Evolutionary conservation across 1,284 basidiomycete species (phyloP), one percentile per base, ranked within the genome.

Genomic region (Laetiporus sulphureus): DNA sequence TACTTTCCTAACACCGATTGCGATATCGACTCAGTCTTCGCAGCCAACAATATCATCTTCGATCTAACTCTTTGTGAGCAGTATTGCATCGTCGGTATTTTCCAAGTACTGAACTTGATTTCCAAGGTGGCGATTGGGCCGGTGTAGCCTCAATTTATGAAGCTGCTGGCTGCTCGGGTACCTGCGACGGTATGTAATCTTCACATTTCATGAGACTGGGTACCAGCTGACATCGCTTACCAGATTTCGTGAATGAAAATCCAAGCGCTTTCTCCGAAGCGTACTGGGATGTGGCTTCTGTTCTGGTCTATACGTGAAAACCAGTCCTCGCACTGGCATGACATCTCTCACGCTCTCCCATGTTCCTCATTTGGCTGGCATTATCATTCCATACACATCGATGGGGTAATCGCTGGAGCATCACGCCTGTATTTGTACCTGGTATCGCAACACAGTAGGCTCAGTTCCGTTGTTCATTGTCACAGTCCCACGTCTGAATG

Each of bases 11-110:
- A 64, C 51, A 72, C 66, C 5, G 57, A 60, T 27, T 80, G 77
- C 56, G 62, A 73, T 38, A 68, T 80, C 38, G 58, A 56, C 22
- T 64, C 62, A 2, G 65, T 73, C 38, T 79, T 83, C 55, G 72
- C 70, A 8, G 58, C 69, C 5, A 70, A 81, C 51, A 76, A 77
- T 43, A 79, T 81, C 48, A 67, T 82, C 34, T 78, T 83, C 57
- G 77, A 82, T 52, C 53, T 72, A 46, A 68, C 64, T 18, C 61
- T 69, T 47, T 68, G 76, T 56, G 31, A 43, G 51, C 32, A 11
- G n/a, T 20, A 15, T 27, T 36, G 21, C n/a, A 27, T 19, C 8
- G 21, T 13, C 12, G 29, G 22, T 6, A 32, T 22, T 21, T 15
- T n/a, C 31, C 22, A 20, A 11, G 11, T 42, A 20, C 12, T 27